phyloP scores from a whole-genome alignment of 805 yeast genomes.

The Kodamaea nitidulidarum region DNA sequence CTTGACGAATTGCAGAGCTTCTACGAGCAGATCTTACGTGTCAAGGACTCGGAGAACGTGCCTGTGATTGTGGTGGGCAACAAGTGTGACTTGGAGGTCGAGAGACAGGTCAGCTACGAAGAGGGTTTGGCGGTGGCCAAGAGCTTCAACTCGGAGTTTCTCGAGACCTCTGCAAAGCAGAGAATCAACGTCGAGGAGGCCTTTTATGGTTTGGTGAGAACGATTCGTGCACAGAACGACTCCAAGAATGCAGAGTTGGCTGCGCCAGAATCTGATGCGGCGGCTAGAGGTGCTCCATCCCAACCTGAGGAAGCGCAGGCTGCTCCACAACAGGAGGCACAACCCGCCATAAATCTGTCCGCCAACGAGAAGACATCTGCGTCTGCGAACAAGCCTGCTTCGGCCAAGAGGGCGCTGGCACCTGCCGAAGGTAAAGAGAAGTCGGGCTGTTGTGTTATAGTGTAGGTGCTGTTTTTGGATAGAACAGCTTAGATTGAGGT shows the following conservation, averaged over 20 bases:
- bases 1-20: constrained; percentile 82
- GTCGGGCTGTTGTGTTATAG: constrained; percentile 37
- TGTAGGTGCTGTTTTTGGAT: constrained; percentile 14
- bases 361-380: constrained; percentile 8
- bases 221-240: constrained; percentile 34
- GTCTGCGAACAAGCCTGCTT: constrained; percentile 8
- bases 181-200: constrained; percentile 87
- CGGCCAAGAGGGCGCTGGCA: constrained; percentile 5
- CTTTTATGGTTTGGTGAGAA: constrained; percentile 64
- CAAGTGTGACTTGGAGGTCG: constrained; percentile 70
- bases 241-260: not conserved
- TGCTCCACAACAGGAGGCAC: constrained; percentile 7
- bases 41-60: constrained; percentile 67
- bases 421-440: constrained; percentile 25
- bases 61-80: constrained; percentile 81
- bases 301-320: not conserved
- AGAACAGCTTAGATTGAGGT: not conserved
- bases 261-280: constrained; percentile 4
- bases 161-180: constrained; percentile 92
- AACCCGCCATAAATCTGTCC: constrained; percentile 3
- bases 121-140: constrained; percentile 63
- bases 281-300: constrained; percentile 6
- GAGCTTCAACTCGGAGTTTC: constrained; percentile 64
- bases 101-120: constrained; percentile 67
- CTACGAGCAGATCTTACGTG: constrained; percentile 71